Base-by-base conservation (phyloP, 345 rosid genomes). In the Eucalyptus camaldulensis region DNA sequence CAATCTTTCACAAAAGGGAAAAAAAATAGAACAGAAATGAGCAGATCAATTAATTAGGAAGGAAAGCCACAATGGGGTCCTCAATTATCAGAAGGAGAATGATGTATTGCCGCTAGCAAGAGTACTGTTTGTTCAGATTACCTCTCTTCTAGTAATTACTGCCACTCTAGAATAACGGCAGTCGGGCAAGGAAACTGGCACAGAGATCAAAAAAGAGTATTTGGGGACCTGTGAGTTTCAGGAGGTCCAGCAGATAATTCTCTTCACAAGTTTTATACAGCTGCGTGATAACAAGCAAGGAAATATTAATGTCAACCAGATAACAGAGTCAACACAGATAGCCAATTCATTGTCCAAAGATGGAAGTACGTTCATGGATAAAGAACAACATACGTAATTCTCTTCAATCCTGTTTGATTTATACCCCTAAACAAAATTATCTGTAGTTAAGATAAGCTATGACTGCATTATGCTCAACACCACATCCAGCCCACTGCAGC, bases 131-230 rank as follows among this genome's bases (percentile, higher is more conserved):
- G 81, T 33, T 87, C 49, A 43, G 67, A 15, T 88, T 54, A 80
- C 86, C 89, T 54, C 60, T 81, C 10, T 51, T 24, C 54, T 11
- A 22, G 31, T 40, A 69, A 49, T 69, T 58, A 83, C 69, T 91
- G 11, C 53, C 40, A 37, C 6, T 87, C 92, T 93, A 97, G 53
- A 96, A 94, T 72, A 97, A 95, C 60, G 95, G 96, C 29, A 97
- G 97, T 93, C 93, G 98, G 5, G 97, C 93, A 80, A 97, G 98
- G 89, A 97, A 97, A 45, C 96, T 96, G 6, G 99, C 98, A 45
- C 99, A 97, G 40, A 97, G 97, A 91, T 97, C 99, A 93, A 97
- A 91, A 92, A 97, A 97, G n/a, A 97, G 95, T 90, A 97, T 91
- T 90, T 97, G 99, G 27, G 99, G 97, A 40, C 99, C 99, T 25